Conservation (phyloP, 768 basidiomycete genomes). For the Flagelloscypha sp. region DNA sequence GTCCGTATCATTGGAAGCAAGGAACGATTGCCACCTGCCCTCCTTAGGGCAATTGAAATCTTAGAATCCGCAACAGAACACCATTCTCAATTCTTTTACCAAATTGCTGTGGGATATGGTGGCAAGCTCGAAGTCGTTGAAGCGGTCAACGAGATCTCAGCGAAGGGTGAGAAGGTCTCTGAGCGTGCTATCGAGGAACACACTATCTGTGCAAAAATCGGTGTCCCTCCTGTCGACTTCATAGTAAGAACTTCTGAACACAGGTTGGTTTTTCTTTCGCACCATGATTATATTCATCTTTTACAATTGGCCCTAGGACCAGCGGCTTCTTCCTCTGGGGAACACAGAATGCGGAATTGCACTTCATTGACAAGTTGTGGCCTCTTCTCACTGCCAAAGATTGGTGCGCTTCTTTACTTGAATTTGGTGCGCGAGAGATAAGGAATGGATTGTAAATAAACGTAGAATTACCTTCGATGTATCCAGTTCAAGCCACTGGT, state of each 20-base stretch:
- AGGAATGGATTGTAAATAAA: no score
- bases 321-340: slow-evolving; percentile 11
- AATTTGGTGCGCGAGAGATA: no score
- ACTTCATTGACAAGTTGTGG: slow-evolving; percentile 11
- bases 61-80: slow-evolving; percentile 8
- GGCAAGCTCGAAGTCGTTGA: slow-evolving; percentile 9
- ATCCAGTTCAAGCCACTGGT: no score
- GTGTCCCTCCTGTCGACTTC: slow-evolving; percentile 6
- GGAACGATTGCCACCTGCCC: slow-evolving; percentile 9
- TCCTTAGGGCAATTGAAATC: slow-evolving; percentile 9
- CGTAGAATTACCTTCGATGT: no score
- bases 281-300: no score
- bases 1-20: slow-evolving; percentile 10
- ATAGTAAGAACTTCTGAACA: slow-evolving; percentile 10
- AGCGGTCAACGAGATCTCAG: slow-evolving; percentile 7
- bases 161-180: slow-evolving; percentile 8
- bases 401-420: slow-evolving; percentile 5
- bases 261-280: slow-evolving; percentile 3
- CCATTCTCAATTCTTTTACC: slow-evolving; percentile 6
- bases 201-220: slow-evolving; percentile 10
- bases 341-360: slow-evolving; percentile 9
- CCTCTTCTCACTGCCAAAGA: slow-evolving; percentile 8
- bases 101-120: slow-evolving; percentile 12
- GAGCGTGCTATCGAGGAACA: slow-evolving; percentile 8
- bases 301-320: slow-evolving; percentile 3